phyloP scores from a whole-genome alignment of 2,329 filamentous ascomycete genomes.

The Epichloe sp. region DNA sequence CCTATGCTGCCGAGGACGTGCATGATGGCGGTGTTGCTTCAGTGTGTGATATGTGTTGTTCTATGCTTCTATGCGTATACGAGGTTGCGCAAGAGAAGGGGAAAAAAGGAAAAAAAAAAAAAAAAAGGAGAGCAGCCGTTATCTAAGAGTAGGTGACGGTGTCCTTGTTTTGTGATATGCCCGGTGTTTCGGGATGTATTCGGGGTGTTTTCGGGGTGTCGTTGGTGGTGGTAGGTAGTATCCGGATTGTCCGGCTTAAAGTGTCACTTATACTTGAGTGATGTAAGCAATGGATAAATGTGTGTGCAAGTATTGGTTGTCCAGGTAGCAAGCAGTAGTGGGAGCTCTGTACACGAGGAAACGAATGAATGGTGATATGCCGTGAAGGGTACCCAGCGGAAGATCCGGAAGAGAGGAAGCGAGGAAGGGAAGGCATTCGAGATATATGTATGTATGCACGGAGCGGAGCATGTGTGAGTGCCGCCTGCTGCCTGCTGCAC shows the following conservation, averaged over 20 bases:
- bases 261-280: no score
- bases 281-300: background rate
- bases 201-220: no score
- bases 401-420: background rate
- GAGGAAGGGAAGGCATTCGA: background rate
- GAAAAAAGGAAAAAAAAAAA: no score
- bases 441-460: background rate
- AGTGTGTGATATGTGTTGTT: background rate
- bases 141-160: background rate
- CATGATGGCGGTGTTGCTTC: constrained; percentile 15
- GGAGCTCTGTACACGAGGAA: background rate
- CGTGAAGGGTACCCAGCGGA: background rate
- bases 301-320: background rate
- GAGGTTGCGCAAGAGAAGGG: no score
- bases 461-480: background rate
- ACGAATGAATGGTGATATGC: background rate
- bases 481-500: background rate
- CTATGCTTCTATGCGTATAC: no score
- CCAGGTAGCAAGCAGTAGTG: background rate
- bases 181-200: no score
- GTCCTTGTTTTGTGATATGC: background rate
- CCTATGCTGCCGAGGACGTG: constrained; percentile 18
- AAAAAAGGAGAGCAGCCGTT: no score
- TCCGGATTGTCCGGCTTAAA: background rate
- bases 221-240: background rate